These are phyloP conservation scores for Pythium sukuiense DNA, from an alignment of 352 stramenopile species.

Conservation along the genomic window DNA sequence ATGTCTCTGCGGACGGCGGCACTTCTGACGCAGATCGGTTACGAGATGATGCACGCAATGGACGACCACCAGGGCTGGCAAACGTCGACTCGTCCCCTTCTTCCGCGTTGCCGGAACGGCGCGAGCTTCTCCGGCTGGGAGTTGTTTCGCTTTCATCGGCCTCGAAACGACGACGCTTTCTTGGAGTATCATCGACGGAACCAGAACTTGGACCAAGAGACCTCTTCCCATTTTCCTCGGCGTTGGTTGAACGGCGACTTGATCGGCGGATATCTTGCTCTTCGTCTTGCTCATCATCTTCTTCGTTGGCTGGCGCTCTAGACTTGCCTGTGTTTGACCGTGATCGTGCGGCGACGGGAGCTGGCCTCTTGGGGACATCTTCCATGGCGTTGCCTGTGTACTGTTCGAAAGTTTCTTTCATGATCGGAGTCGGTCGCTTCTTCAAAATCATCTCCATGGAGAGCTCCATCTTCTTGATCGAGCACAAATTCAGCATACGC, in stretches of 20 bases:
- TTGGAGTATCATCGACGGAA: conserved; percentile 13
- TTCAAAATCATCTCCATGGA: conserved; percentile 79
- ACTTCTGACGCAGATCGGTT: background rate
- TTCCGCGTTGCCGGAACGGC: background rate
- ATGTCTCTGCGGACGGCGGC: background rate
- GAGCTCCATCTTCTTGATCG: conserved; percentile 60
- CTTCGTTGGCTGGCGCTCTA: conserved; percentile 9
- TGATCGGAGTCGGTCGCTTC: conserved; percentile 59
- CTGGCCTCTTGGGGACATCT: conserved; percentile 46
- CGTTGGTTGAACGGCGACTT: conserved; percentile 12
- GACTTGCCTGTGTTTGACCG: conserved; percentile 3
- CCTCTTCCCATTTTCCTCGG: conserved; percentile 12
- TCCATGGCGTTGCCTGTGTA: conserved; percentile 58
- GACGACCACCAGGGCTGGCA: background rate
- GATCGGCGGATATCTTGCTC: conserved; percentile 15
- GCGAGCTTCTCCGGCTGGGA: conserved; percentile 24
- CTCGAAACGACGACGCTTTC: conserved; percentile 19
- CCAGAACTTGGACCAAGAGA: background rate
- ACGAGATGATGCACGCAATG: conserved; percentile 11
- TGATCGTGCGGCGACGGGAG: conserved; percentile 7
- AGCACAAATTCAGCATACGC: conserved; percentile 61
- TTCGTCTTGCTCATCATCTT: conserved; percentile 14
- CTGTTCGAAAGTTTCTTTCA: conserved; percentile 68
- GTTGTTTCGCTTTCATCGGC: conserved; percentile 15
- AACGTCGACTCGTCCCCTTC: background rate